phyloP scores from a whole-genome alignment of 2,329 filamentous ascomycete species.

The Phaeophleospora eucalypticola region DNA sequence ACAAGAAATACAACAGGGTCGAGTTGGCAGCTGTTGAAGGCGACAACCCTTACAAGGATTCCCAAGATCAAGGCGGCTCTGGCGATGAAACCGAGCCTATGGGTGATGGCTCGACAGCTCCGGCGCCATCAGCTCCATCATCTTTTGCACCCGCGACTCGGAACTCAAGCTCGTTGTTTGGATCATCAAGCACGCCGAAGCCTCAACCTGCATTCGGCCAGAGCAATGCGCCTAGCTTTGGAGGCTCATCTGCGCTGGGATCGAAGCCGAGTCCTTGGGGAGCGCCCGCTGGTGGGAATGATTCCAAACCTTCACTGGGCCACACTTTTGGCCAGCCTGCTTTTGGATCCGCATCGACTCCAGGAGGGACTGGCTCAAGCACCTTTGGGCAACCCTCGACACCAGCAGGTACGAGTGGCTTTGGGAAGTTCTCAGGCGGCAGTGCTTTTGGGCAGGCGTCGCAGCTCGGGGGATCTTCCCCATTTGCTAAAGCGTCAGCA shows the following conservation, averaged over 20 bases:
- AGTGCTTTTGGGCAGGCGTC: conserved; percentile 3
- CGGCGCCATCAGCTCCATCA: background rate
- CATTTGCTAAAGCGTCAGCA: background rate
- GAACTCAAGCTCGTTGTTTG: background rate
- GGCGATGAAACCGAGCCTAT: background rate
- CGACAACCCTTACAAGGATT: background rate
- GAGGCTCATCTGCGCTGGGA: background rate
- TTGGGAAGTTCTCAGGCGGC: conserved; percentile 12
- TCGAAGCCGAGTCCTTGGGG: conserved; percentile 1
- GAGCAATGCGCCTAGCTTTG: conserved; percentile 2
- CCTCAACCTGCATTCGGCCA: conserved; percentile 25
- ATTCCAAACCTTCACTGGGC: background rate
- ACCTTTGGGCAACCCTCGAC: conserved; percentile 8
- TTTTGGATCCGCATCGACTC: background rate
- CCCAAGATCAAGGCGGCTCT: background rate
- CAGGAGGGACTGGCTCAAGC: conserved; percentile 9
- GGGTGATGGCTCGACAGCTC: background rate
- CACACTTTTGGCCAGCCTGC: conserved; percentile 1
- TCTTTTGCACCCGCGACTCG: background rate
- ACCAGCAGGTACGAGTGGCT: conserved; percentile 4
- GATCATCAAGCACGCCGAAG: background rate
- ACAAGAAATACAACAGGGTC: conserved; percentile 3
- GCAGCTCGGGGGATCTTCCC: background rate
- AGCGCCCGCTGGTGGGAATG: background rate
- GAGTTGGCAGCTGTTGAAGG: background rate